These are phyloP conservation scores for Penicillium arizonense DNA, from an alignment of 495 filamentous ascomycete species.

Conservation along the genomic window DNA sequence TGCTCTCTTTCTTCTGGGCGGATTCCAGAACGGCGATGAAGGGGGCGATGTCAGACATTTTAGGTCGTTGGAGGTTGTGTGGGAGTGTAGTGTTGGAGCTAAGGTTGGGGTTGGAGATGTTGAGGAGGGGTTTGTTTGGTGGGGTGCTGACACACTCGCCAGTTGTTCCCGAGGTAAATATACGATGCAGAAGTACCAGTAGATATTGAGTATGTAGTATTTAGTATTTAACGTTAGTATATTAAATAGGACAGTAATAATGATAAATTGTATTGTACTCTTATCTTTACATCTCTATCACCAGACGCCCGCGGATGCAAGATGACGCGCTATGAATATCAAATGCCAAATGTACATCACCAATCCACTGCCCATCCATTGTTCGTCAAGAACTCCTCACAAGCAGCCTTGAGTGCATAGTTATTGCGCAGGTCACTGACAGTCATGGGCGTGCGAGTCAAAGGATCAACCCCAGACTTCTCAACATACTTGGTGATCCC, in stretches of 20 bases:
- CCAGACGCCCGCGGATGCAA: conserved; percentile 13
- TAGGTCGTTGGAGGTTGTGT: conserved; percentile 11
- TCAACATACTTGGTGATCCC: conserved; percentile 86
- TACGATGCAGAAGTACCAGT: not conserved
- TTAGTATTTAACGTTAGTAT: not conserved
- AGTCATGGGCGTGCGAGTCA: conserved; percentile 73
- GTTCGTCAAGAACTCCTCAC: conserved; percentile 75
- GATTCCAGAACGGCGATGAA: conserved; percentile 33
- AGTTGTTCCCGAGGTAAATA: conserved; percentile 10
- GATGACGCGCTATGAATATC: conserved; percentile 21
- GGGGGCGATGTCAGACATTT: conserved; percentile 31
- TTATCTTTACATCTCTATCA: not conserved
- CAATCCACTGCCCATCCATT: conserved; percentile 97
- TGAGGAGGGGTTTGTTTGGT: conserved; percentile 21
- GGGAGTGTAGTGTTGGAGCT: not conserved
- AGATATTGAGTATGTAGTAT: not conserved
- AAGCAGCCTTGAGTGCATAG: conserved; percentile 77
- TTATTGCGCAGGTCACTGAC: conserved; percentile 79
- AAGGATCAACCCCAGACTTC: conserved; percentile 70
- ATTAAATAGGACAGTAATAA: too few species aligned
- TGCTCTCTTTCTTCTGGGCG: conserved; percentile 27
- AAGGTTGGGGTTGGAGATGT: conserved; percentile 17
- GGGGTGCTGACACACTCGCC: conserved; percentile 22
- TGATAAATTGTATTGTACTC: not conserved
- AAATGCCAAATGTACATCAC: conserved; percentile 40